Percentiles rank a stretch among this genome's conserved stretches.
Evolutionary conservation across 495 filamentous ascomycete genomes (phyloP).

Genomic region (Neurospora sp.): DNA sequence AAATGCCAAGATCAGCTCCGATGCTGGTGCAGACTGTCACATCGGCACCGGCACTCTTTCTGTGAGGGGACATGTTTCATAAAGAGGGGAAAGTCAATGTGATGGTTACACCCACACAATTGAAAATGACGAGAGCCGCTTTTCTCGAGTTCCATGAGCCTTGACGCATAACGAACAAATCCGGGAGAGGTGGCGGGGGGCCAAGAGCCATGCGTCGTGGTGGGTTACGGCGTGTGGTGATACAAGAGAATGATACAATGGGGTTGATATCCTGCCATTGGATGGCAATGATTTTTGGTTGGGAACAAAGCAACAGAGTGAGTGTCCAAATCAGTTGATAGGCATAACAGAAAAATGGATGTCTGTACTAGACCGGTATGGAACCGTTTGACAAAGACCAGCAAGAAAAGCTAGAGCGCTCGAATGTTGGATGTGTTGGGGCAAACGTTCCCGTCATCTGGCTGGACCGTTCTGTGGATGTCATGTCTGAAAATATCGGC

Average conservation of each 20-base stretch:
- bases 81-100: background rate
- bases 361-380: background rate
- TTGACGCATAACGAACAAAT: background rate
- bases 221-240: background rate
- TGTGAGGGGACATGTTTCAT: background rate
- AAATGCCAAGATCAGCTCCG: background rate
- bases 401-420: background rate
- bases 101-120: background rate
- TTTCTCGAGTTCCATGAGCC: background rate
- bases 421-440: background rate
- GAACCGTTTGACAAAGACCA: background rate
- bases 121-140: background rate
- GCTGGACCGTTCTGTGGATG: background rate
- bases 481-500: background rate
- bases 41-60: background rate
- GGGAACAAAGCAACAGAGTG: background rate
- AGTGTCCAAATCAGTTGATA: background rate
- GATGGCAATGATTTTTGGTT: background rate
- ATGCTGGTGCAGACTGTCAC: background rate
- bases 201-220: background rate
- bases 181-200: background rate
- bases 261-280: background rate
- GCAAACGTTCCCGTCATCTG: background rate
- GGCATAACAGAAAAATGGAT: background rate
- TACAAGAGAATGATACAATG: background rate